Evolutionary conservation across 768 basidiomycete species (phyloP).

Genomic region (Mycena venus): DNA sequence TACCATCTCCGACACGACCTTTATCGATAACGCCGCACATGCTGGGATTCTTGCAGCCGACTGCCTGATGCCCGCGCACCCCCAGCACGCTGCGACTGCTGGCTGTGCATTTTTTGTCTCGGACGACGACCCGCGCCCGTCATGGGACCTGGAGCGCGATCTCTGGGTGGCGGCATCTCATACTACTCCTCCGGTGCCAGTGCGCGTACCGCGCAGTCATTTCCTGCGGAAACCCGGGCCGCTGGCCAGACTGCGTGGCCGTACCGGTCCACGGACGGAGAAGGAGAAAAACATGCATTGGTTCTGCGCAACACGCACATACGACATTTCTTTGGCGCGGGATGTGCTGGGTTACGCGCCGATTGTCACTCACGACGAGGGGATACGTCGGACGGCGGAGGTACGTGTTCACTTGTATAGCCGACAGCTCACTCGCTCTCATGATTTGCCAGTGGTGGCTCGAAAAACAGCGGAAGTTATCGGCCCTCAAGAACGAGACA

Average conservation of each 20-base stretch:
- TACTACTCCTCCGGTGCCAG: constrained; percentile 1
- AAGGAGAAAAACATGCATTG: neutral
- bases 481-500: neutral
- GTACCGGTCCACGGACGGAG: constrained; percentile 32
- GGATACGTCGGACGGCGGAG: constrained; percentile 52
- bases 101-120: constrained; percentile 70
- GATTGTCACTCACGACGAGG: constrained; percentile 61
- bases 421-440: neutral
- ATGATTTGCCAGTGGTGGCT: constrained; percentile 16
- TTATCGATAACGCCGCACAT: constrained; percentile 66
- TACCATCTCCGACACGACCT: constrained; percentile 67
- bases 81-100: constrained; percentile 53
- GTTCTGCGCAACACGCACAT: constrained; percentile 54
- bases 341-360: constrained; percentile 66
- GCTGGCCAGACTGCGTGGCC: neutral
- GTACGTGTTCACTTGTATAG: neutral
- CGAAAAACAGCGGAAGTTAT: neutral
- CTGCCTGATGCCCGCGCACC: constrained; percentile 53
- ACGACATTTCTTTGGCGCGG: constrained; percentile 63
- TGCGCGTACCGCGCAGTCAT: too few species aligned
- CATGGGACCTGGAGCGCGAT: constrained; percentile 61
- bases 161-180: constrained; percentile 51
- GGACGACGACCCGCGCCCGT: constrained; percentile 65
- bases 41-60: constrained; percentile 67
- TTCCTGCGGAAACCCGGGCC: neutral